Conservation (phyloP, 306 rosid species). For the Malus sieversii region DNA sequence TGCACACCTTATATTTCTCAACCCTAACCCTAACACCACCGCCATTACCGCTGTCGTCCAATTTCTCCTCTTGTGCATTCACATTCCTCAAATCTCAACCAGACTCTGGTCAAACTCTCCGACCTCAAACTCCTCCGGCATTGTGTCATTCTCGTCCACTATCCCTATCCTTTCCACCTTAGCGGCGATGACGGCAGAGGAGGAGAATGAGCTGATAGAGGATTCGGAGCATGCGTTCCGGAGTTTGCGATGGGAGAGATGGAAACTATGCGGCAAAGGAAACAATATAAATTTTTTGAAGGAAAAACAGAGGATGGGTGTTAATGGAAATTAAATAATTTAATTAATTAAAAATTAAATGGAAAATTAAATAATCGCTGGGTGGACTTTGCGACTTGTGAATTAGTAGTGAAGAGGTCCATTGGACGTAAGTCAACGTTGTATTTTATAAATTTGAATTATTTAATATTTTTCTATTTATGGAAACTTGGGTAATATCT, state of each 20-base stretch:
- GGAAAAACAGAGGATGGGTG: not conserved
- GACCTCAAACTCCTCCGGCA: conserved; percentile 65
- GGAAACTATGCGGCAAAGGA: not conserved
- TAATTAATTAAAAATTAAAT: not conserved
- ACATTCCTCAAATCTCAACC: conserved; percentile 19
- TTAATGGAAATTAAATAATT: not conserved
- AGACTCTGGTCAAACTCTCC: conserved; percentile 48
- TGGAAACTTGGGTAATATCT: too few relatives aligned
- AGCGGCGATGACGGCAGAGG: conserved; percentile 1
- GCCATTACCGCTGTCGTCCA: not conserved
- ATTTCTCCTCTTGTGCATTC: conserved; percentile 14
- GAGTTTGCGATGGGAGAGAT: not conserved
- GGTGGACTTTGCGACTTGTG: not conserved
- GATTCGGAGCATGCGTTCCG: not conserved
- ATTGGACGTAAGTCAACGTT: not conserved
- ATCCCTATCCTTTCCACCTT: conserved; percentile 51
- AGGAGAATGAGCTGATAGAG: not conserved
- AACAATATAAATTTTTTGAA: not conserved
- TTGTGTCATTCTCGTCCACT: conserved; percentile 61
- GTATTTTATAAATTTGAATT: not conserved
- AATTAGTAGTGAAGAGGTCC: not conserved
- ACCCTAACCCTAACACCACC: conserved; percentile 21
- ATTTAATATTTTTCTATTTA: too few relatives aligned
- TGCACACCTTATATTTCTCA: conserved; percentile 41
- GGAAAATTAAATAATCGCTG: not conserved